Conservation (phyloP, 2,329 filamentous ascomycete genomes). For the Chaetomium sp. region DNA sequence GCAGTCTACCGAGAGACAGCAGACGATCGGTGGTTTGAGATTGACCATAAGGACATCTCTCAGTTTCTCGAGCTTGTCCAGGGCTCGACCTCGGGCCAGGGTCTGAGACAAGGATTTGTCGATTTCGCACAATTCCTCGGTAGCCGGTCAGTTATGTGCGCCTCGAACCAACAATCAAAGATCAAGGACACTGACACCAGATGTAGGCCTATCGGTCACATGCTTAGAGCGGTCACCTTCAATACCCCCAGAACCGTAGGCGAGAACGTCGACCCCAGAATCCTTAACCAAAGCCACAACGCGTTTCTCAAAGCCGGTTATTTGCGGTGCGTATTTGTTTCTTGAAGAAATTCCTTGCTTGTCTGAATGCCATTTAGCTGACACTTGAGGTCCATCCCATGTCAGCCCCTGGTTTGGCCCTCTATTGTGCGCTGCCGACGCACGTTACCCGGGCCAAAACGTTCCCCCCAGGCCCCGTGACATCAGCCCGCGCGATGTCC, state of each 20-base stretch:
- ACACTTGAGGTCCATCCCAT: not conserved
- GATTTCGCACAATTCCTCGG: not conserved
- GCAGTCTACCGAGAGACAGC: not conserved
- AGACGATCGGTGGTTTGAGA: not conserved
- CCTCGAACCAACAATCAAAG: not conserved
- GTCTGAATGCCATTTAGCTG: not conserved
- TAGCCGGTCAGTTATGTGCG: conserved; percentile 7
- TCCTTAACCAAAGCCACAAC: conserved; percentile 24
- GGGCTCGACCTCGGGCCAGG: not conserved
- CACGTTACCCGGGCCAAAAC: not conserved
- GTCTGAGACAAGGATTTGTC: not conserved
- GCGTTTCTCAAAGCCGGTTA: conserved; percentile 16
- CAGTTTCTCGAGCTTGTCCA: not conserved
- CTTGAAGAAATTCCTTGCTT: not conserved
- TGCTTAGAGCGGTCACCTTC: not conserved
- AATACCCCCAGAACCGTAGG: not conserved
- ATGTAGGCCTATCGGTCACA: conserved; percentile 11
- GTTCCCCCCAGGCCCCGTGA: not conserved
- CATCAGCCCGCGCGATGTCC: conserved; percentile 22
- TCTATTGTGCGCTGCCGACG: conserved; percentile 11
- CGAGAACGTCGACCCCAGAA: not conserved
- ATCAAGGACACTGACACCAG: not conserved
- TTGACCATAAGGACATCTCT: conserved; percentile 1
- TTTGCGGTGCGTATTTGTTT: conserved; percentile 11
- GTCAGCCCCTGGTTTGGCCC: conserved; percentile 19